Percentiles rank a stretch among this genome's conserved stretches.
Evolutionary conservation across 148 eudicot species (phyloP).

Genomic region (Rhododendron williamsianum): DNA sequence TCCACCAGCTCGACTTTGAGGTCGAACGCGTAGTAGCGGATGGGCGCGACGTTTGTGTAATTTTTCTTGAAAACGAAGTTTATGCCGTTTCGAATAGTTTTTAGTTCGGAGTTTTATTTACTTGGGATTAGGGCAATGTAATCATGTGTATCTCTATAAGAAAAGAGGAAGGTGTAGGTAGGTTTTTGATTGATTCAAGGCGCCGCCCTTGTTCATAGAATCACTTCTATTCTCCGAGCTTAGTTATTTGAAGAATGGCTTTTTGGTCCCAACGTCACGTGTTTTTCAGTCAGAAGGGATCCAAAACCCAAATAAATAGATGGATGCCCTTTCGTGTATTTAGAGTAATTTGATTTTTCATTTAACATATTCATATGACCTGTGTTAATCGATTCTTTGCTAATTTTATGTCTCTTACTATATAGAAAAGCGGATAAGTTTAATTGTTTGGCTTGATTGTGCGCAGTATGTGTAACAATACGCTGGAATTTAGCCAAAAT

Average conservation of each 20-base stretch:
- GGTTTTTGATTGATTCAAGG: background rate
- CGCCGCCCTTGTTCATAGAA: background rate
- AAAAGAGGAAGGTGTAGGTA: background rate
- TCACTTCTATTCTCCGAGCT: background rate
- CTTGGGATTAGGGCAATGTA: background rate
- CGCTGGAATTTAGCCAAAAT: conserved; percentile 2
- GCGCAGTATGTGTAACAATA: background rate
- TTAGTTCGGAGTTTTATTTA: background rate
- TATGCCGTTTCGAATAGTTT: background rate
- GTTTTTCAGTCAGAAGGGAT: background rate
- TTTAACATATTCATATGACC: background rate
- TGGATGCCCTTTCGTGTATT: too few species aligned
- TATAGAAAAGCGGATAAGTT: background rate
- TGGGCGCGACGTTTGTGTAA: background rate
- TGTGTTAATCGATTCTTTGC: background rate
- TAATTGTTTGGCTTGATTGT: background rate
- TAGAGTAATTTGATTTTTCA: background rate
- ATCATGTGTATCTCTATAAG: background rate
- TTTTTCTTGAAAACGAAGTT: background rate
- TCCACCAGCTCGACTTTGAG: background rate
- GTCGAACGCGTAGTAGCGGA: background rate
- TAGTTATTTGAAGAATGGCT: background rate
- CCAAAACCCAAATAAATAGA: too few species aligned
- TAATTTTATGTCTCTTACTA: background rate
- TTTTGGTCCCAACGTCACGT: background rate